A percentile compares a stretch with the other conserved stretches of the same genome.
These are phyloP conservation scores for Galerina sulciceps DNA, from an alignment of 768 basidiomycete genomes.

Conservation along the genomic window DNA sequence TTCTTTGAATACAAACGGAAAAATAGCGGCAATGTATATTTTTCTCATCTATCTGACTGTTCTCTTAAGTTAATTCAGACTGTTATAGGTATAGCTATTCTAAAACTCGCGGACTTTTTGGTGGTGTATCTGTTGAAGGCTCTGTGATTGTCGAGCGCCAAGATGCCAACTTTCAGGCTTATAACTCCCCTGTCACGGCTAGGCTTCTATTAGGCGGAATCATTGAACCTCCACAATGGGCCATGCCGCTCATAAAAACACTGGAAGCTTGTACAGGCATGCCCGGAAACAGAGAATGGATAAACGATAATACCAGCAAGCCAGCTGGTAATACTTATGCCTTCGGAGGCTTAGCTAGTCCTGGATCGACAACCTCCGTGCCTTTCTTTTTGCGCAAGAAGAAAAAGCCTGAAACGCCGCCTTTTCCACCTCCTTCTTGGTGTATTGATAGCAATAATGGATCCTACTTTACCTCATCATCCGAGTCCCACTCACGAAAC, in stretches of 20 bases:
- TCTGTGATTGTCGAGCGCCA: constrained; percentile 93
- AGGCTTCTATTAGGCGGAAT: constrained; percentile 82
- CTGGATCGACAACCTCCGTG: constrained; percentile 34
- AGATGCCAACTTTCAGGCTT: constrained; percentile 89
- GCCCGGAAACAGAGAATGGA: constrained; percentile 72
- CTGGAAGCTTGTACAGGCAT: constrained; percentile 74
- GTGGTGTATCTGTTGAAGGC: constrained; percentile 88
- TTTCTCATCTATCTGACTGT: constrained; percentile 11
- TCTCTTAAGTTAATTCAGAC: constrained; percentile 4
- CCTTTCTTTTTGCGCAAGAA: constrained; percentile 51
- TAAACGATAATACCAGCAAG: constrained; percentile 48
- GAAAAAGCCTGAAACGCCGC: constrained; percentile 39
- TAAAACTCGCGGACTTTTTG: constrained; percentile 92
- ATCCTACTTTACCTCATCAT: constrained; percentile 52
- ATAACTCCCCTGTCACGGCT: constrained; percentile 71
- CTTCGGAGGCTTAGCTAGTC: constrained; percentile 59
- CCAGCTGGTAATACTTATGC: constrained; percentile 50
- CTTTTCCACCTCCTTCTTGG: constrained; percentile 74
- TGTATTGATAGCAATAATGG: constrained; percentile 50
- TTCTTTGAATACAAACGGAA: constrained; percentile 81
- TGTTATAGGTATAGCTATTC: constrained; percentile 80
- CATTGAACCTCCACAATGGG: constrained; percentile 80
- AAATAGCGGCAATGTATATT: constrained; percentile 84
- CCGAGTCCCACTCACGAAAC: constrained; percentile 26
- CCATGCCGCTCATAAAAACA: constrained; percentile 71